Base-by-base conservation (phyloP, 208 protist species). In the Leishmania guyanensis region DNA sequence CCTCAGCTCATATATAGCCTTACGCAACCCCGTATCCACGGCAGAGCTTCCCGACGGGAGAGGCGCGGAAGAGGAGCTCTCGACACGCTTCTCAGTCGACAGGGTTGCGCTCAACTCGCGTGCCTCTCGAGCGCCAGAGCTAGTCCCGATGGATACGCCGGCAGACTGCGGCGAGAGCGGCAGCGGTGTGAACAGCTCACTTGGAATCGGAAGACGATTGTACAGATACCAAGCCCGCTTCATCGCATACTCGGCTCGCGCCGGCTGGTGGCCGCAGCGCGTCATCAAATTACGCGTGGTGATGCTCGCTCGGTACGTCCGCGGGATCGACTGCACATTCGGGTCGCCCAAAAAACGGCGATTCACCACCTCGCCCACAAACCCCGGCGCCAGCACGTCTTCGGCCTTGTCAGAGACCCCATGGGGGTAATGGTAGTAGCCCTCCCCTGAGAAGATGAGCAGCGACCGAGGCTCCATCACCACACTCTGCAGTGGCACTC, bases 161-260 rank as follows among this genome's bases (percentile, higher is more conserved):
- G 26, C 48, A n/a, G 72, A 26, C n/a, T 0, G 46, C 29, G 14
- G 6, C 12, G 56, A n/a, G 62, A 79, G 70, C 33, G 76, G 75
- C 17, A 75, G 56, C 1, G 85, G 83, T 0, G 90, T 78, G 84
- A 95, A 93, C 26, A 97, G 88, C 12, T 85, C 79, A 16, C 85
- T 72, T 5, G 94, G 94, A 9, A 95, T 73, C 0, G 91, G 81
- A 17, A 89, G 72, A 56, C 95, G 94, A 29, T 96, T 72, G 74
- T 98, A 96, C 22, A 96, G 64, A 78, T 94, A 91, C 93, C 94
- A 98, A 29, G 92, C 92, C 1, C 92, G 93, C 84, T 96, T 96
- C 93, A 98, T 96, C 36, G 78, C 82, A 79, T 96, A 97, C 91
- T 98, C 93, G 9, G 88, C 88, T 0, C 95, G 91, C 33, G 68